Evolutionary conservation across 805 yeast genomes (phyloP), one percentile per base, ranked within the genome.

Genomic region (Saccharomycopsis sp.): DNA sequence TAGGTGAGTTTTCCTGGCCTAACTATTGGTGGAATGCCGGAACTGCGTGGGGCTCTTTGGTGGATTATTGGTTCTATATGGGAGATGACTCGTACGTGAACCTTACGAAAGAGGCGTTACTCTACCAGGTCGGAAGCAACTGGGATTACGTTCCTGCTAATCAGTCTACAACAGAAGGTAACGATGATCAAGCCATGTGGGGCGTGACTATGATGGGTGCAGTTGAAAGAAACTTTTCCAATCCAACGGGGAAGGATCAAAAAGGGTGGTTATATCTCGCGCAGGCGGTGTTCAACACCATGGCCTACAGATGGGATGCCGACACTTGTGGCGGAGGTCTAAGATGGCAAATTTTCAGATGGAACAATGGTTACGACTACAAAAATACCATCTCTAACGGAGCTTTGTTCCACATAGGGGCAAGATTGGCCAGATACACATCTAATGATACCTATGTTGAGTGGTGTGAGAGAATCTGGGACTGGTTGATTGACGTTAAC

Each of bases 1-100:
- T 88, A 24, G 99, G 98, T 50, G 84, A 87, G 91, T 91, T 94
- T 70, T 75, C 84, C 12, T 74, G 77, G 67, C 98, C 98, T 0
- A 91, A 92, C 77, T 92, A 92, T 77, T 92, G 98, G 99, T 91
- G 97, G 97, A 90, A 91, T 73, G 96, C 97, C 8, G 98, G 98
- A 64, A 96, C 91, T 61, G 97, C 92, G 1, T 90, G 91, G 89
- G 96, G 97, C 7, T 77, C 87, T 18, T 74, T 92, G 78, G 67
- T 92, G 50, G 97, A 91, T 69, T 86, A 87, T 71, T 79, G 89
- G 73, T 83, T 69, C 64, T 85, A 77, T 68, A 81, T 89, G 69
- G 80, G 85, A 44, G 87, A 91, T 69, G 79, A 79, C 62, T 81
- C 91, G 0, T 88, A 82, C 65, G 85, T 79, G 50, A 75, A 77